phyloP scores from a whole-genome alignment of 2,329 filamentous ascomycete genomes.

The Neoascochyta sp. region DNA sequence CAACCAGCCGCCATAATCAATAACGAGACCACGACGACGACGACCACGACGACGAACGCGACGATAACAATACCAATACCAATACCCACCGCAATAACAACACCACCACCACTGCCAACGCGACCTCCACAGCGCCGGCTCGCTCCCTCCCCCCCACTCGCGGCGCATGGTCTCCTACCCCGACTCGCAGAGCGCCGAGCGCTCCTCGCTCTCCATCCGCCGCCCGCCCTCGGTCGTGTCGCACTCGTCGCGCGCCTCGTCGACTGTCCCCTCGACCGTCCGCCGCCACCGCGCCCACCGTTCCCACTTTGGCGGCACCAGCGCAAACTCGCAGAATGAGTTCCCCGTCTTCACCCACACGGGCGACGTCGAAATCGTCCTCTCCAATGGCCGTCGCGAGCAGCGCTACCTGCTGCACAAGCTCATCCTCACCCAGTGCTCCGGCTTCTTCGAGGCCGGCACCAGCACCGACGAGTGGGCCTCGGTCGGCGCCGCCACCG shows the following conservation, averaged over 20 bases:
- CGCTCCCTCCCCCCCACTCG: conserved; percentile 7
- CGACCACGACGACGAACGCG: too few species aligned
- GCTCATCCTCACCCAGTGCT: conserved; percentile 83
- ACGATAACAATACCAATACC: conserved; percentile 4
- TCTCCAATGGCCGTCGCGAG: conserved; percentile 66
- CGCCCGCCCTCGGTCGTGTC: conserved; percentile 62
- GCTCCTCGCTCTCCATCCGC: conserved; percentile 54
- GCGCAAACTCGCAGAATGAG: conserved; percentile 75
- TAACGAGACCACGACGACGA: too few species aligned
- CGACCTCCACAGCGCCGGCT: not conserved
- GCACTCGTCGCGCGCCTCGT: conserved; percentile 51
- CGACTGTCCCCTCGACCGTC: conserved; percentile 29
- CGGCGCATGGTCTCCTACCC: conserved; percentile 61
- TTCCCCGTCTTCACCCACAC: conserved; percentile 88
- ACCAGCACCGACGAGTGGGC: conserved; percentile 80
- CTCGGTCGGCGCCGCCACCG: conserved; percentile 32
- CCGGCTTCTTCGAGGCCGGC: conserved; percentile 87
- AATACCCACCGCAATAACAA: conserved; percentile 2
- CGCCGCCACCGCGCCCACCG: conserved; percentile 68
- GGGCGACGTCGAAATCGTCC: conserved; percentile 86
- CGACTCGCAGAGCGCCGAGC: conserved; percentile 50
- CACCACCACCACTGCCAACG: not conserved
- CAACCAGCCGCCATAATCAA: too few species aligned
- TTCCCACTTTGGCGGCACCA: conserved; percentile 69
- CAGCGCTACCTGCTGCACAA: conserved; percentile 84